Evolutionary conservation across 495 filamentous ascomycete genomes (phyloP).

Genomic region (Cladorrhinum samala): DNA sequence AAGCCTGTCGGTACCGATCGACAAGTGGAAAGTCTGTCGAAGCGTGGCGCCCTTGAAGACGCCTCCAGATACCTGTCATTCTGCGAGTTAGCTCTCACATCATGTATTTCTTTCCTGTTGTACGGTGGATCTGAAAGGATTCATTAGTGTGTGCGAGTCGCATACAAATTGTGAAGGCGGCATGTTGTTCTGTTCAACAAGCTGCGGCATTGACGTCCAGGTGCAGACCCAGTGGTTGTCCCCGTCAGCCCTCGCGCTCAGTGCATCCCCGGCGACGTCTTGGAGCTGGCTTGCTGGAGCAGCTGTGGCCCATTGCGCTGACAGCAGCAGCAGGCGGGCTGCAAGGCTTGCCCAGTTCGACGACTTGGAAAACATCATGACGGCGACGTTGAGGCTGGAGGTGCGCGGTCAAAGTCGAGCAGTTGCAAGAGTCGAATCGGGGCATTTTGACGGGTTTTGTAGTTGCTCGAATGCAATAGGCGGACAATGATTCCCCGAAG

Average conservation of each 20-base stretch:
- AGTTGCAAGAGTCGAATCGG: neutral
- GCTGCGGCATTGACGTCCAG: constrained; percentile 63
- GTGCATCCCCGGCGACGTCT: neutral
- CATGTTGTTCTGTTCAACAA: constrained; percentile 57
- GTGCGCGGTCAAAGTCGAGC: neutral
- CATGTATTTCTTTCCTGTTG: neutral
- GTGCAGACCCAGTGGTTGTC: constrained; percentile 55
- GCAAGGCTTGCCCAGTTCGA: constrained; percentile 4
- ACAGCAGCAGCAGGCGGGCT: constrained; percentile 1
- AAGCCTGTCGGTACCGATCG: constrained; percentile 48
- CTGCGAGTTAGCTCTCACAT: neutral
- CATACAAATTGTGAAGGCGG: constrained; percentile 55
- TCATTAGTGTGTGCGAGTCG: too few species aligned
- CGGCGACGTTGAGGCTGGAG: neutral
- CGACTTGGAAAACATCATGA: constrained; percentile 1
- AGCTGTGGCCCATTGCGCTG: constrained; percentile 3
- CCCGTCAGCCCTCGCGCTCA: constrained; percentile 3
- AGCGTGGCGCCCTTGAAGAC: constrained; percentile 52
- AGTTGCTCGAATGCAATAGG: neutral
- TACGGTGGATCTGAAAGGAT: neutral
- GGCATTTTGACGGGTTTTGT: constrained; percentile 1
- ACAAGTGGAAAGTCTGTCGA: constrained; percentile 59
- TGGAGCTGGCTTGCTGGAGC: too few species aligned
- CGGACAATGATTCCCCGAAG: constrained; percentile 20
- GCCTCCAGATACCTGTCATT: constrained; percentile 17